These are phyloP conservation scores for Aureobasidium mangrovei DNA, from an alignment of 2,329 filamentous ascomycete genomes.

Conservation along the genomic window DNA sequence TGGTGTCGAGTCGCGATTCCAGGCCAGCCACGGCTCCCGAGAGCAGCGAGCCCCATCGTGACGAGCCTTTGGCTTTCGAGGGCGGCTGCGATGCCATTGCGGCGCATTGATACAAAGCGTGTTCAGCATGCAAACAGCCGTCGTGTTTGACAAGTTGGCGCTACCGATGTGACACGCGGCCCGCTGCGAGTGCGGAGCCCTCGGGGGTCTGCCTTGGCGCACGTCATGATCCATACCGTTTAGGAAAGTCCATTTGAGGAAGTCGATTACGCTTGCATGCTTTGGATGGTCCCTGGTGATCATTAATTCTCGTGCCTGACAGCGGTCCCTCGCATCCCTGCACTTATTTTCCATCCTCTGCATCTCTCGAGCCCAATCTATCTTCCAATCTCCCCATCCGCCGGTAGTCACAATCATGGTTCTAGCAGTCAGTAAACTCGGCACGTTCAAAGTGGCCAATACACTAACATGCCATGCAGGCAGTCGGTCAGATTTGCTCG, in stretches of 20 bases:
- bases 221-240: background rate
- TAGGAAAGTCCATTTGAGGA: background rate
- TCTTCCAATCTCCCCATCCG: background rate
- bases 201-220: constrained; percentile 7
- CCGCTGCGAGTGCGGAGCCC: background rate
- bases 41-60: constrained; percentile 50
- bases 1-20: constrained; percentile 84
- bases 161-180: background rate
- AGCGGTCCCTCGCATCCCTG: constrained; percentile 1
- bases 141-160: background rate
- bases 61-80: constrained; percentile 15
- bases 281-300: background rate
- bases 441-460: background rate
- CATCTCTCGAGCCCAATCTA: background rate
- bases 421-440: constrained; percentile 18
- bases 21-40: constrained; percentile 88
- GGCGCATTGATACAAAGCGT: background rate
- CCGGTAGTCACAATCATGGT: constrained; percentile 17
- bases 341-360: background rate
- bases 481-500: constrained; percentile 82
- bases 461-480: constrained; percentile 43
- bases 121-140: background rate
- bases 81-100: constrained; percentile 14
- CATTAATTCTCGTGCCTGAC: background rate
- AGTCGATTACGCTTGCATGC: constrained; percentile 6